Base-by-base conservation (phyloP, 2,329 filamentous ascomycete species). In the Cordyceps cateniannulata region DNA sequence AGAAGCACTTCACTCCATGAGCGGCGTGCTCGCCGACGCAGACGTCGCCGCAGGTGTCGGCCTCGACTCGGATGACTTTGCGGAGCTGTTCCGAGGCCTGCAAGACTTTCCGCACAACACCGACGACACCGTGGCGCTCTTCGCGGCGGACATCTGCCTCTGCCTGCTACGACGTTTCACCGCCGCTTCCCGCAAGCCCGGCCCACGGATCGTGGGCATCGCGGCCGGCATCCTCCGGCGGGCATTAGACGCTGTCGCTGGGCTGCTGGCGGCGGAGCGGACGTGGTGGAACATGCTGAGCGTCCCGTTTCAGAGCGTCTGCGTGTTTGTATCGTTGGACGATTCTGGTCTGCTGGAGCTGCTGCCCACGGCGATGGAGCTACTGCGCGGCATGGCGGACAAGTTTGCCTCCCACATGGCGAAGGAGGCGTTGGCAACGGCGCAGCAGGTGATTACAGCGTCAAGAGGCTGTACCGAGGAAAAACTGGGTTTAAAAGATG, bases 241-340 rank as follows among this genome's bases (percentile, higher is more conserved):
- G 5, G 62, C 62, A 9, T 50, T 62, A 12, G 57, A 38, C 3
- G 38, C 16, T 16, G n/a, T 60, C 7, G 35, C 45, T 7, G 32
- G 9, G 18, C 29, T 62, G 54, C 35, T 58, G 18, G 47, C 35
- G 12, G 47, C 45, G 35, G 48, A n/a, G 7, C 53, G 53, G 12
- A 47, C 63, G 3, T 65, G 62, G 62, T 65, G 57, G 60, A 65
- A 62, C 47, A 57, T 65, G 25, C 57, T 64, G 18, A 59, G 60
- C 50, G 51, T 63, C 9, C 61, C 63, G 3, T 65, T 65, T 16
- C 62, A 65, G 27, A 52, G 54, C 51, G 48, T 65, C 18, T 65
- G 64, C 49, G 45, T 65, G 0, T 40, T 56, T 10, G 47, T 62
- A 20, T 42, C 58, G 47, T 55, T 62, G 10, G 63, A 65, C 50